A percentile compares a stretch with the other conserved stretches of the same genome.
phyloP scores from a whole-genome alignment of 2,329 filamentous ascomycete species.

The Cordyceps farinosa region DNA sequence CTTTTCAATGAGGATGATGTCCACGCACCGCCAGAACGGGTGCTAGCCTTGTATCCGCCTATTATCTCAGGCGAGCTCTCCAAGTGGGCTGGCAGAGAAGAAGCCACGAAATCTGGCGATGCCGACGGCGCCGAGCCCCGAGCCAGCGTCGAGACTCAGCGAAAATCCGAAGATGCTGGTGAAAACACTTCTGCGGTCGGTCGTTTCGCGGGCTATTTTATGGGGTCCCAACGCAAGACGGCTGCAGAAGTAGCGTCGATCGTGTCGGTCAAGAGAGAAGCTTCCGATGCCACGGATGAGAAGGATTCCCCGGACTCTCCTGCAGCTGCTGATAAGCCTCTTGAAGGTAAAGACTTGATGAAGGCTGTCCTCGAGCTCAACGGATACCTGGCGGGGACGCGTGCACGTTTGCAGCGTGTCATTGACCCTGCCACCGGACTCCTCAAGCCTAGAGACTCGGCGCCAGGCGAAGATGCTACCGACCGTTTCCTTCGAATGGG shows the following conservation, averaged over 20 bases:
- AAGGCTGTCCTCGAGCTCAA: constrained; percentile 79
- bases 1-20: constrained; percentile 82
- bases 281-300: constrained; percentile 38
- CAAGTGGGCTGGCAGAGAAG: constrained; percentile 46
- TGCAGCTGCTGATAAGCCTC: constrained; percentile 44
- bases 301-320: constrained; percentile 53
- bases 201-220: constrained; percentile 54
- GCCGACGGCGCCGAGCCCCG: constrained; percentile 26
- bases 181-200: constrained; percentile 32
- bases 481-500: constrained; percentile 52
- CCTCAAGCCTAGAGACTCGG: constrained; percentile 49
- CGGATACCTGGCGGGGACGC: constrained; percentile 82
- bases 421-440: constrained; percentile 61
- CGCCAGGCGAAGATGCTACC: constrained; percentile 47
- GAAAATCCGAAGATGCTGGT: constrained; percentile 27
- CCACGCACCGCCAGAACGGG: constrained; percentile 81
- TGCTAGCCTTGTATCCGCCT: constrained; percentile 79
- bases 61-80: constrained; percentile 81
- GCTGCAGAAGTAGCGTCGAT: constrained; percentile 58
- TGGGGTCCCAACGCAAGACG: constrained; percentile 43
- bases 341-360: constrained; percentile 79
- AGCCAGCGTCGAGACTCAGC: not conserved
- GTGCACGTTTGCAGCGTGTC: constrained; percentile 60
- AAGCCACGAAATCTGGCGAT: constrained; percentile 34
- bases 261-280: constrained; percentile 50